These are phyloP conservation scores for Ophiosphaerella korrae DNA, from an alignment of 2,329 filamentous ascomycete species.

Conservation along the genomic window DNA sequence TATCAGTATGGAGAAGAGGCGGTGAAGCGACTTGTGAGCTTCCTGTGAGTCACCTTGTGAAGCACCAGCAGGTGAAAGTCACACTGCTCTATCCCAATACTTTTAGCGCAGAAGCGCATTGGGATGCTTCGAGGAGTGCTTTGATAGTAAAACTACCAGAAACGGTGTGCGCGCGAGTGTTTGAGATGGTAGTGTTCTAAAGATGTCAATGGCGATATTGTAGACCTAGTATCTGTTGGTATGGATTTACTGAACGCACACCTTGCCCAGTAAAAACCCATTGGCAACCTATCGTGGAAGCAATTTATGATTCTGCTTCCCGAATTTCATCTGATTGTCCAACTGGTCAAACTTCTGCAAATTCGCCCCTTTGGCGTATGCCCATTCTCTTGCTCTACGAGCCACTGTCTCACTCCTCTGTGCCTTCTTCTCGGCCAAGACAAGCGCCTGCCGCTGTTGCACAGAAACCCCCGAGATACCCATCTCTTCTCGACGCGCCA, in stretches of 20 bases:
- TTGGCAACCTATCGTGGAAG: background rate
- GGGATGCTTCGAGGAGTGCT: background rate
- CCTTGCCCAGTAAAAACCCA: too few species aligned
- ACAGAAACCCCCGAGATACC: constrained; percentile 14
- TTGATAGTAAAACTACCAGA: background rate
- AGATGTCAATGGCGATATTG: too few species aligned
- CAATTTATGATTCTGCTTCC: constrained; percentile 8
- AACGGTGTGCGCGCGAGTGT: background rate
- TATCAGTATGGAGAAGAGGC: constrained; percentile 2
- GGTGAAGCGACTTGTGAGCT: background rate
- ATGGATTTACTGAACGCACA: too few species aligned
- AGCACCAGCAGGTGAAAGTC: background rate
- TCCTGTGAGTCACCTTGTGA: background rate
- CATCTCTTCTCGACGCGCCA: constrained; percentile 18
- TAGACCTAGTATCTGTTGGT: too few species aligned
- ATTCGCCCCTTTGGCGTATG: constrained; percentile 17
- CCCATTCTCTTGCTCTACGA: constrained; percentile 18
- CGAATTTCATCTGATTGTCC: background rate
- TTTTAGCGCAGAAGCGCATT: background rate
- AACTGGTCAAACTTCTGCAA: constrained; percentile 16
- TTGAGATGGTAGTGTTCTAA: background rate
- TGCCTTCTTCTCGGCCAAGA: constrained; percentile 25
- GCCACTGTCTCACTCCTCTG: constrained; percentile 23
- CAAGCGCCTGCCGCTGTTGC: constrained; percentile 22
- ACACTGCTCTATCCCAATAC: background rate